A percentile compares a stretch with the other conserved stretches of the same genome.
phyloP scores from a whole-genome alignment of 2,329 filamentous ascomycete genomes.

The Rhytidhysteron rufulum region DNA sequence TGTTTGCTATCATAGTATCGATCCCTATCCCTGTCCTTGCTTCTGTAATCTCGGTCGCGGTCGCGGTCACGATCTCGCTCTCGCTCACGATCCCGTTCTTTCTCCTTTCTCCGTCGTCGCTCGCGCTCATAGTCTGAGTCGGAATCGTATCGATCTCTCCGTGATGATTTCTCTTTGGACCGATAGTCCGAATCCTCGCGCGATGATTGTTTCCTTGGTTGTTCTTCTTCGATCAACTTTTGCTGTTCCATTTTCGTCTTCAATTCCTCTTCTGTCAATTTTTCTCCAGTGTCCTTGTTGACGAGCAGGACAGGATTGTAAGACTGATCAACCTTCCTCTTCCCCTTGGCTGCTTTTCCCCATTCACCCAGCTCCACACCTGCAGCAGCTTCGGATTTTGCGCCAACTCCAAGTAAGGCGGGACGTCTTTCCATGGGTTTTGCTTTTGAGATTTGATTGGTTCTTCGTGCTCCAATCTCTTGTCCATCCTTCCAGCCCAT shows the following conservation, averaged over 20 bases:
- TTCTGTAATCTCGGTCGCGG: conserved; percentile 14
- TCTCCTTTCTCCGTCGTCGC: conserved; percentile 4
- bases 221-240: conserved; percentile 40
- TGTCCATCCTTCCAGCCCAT: conserved; percentile 89
- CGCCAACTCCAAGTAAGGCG: conserved; percentile 82
- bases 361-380: conserved; percentile 73
- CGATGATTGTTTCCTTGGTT: conserved; percentile 15
- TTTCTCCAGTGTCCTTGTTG: conserved; percentile 60
- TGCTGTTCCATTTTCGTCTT: conserved; percentile 49
- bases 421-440: conserved; percentile 67
- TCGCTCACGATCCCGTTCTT: conserved; percentile 11
- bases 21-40: conserved; percentile 16
- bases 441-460: conserved; percentile 47
- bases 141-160: conserved; percentile 9
- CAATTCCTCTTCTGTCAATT: conserved; percentile 60
- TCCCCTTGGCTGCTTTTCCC: conserved; percentile 49
- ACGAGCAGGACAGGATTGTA: conserved; percentile 61
- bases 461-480: conserved; percentile 50
- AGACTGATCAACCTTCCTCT: conserved; percentile 43
- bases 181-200: conserved; percentile 11
- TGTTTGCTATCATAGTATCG: conserved; percentile 2
- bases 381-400: conserved; percentile 66
- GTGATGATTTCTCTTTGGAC: conserved; percentile 8
- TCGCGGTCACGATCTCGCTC: conserved; percentile 1
- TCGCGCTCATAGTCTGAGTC: conserved; percentile 12